phyloP scores from a whole-genome alignment of 2,329 filamentous ascomycete species.

The Teratosphaeria destructans region DNA sequence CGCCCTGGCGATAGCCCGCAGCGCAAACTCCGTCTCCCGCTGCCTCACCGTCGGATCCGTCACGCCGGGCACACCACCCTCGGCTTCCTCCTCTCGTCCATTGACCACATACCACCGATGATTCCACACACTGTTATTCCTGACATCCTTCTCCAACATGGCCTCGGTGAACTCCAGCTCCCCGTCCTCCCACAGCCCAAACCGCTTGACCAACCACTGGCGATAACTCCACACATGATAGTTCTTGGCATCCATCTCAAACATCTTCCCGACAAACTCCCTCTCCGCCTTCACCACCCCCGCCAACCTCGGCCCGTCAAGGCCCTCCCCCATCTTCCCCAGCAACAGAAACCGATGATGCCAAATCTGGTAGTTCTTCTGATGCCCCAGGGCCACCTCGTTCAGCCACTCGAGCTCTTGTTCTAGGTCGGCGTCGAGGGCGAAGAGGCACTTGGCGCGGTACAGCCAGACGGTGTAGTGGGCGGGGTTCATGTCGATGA shows the following conservation, averaged over 20 bases:
- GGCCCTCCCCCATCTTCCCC: constrained; percentile 30
- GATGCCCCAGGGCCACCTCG: constrained; percentile 64
- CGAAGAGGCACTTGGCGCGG: constrained; percentile 66
- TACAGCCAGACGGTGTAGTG: constrained; percentile 99
- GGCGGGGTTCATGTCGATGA: constrained; percentile 87
- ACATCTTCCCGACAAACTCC: constrained; percentile 68
- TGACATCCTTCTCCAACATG: constrained; percentile 68
- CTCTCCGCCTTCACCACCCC: constrained; percentile 41
- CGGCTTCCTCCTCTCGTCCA: constrained; percentile 34
- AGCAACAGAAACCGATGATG: constrained; percentile 51
- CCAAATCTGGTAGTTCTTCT: constrained; percentile 99
- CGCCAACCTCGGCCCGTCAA: not conserved
- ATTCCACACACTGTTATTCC: constrained; percentile 97
- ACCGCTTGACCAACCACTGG: constrained; percentile 61
- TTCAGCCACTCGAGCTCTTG: constrained; percentile 83
- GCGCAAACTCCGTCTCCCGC: constrained; percentile 58
- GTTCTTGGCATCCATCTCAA: constrained; percentile 83
- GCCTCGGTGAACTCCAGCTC: constrained; percentile 62
- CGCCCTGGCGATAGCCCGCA: constrained; percentile 62
- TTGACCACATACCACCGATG: constrained; percentile 94
- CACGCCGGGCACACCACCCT: constrained; percentile 22
- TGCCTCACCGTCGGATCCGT: constrained; percentile 50
- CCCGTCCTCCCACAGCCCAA: constrained; percentile 40
- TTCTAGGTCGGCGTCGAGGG: constrained; percentile 52
- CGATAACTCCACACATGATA: constrained; percentile 98